phyloP scores from a whole-genome alignment of 371 early-diverging fungal species.

The Mucor racemosus region DNA sequence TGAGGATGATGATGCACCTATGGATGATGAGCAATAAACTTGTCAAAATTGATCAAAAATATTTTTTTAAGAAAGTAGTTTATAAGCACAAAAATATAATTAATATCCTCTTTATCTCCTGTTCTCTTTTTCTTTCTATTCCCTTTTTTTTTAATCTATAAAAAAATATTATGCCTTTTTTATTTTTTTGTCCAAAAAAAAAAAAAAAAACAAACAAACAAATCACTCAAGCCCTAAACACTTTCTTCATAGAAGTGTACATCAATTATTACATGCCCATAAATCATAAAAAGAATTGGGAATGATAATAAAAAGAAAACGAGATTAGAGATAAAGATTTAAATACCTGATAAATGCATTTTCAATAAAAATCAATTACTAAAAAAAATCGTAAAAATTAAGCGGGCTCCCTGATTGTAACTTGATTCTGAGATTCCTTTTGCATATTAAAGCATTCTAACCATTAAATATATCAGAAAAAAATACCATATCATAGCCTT shows the following conservation, averaged over 20 bases:
- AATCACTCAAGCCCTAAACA: background rate
- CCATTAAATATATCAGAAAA: no score
- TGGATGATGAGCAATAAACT: conserved; percentile 30
- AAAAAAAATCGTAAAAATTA: no score
- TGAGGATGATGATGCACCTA: conserved; percentile 41
- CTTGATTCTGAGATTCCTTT: no score
- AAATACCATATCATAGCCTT: no score
- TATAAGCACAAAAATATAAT: background rate
- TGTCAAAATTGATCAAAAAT: background rate
- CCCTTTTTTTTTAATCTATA: background rate
- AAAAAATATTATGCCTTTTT: conserved; percentile 1
- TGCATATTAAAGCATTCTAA: no score
- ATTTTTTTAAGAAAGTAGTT: background rate
- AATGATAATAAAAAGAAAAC: background rate
- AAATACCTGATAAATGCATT: background rate
- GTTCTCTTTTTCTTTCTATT: background rate
- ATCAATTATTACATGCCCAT: background rate
- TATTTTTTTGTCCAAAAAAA: background rate
- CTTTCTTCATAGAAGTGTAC: background rate
- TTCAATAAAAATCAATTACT: background rate
- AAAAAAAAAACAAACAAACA: background rate
- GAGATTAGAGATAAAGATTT: conserved; percentile 1
- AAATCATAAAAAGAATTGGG: background rate
- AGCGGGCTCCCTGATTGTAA: no score
- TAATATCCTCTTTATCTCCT: conserved; percentile 6